Evolutionary conservation across 345 rosid genomes (phyloP).

Genomic region (Arabis hirsuta): DNA sequence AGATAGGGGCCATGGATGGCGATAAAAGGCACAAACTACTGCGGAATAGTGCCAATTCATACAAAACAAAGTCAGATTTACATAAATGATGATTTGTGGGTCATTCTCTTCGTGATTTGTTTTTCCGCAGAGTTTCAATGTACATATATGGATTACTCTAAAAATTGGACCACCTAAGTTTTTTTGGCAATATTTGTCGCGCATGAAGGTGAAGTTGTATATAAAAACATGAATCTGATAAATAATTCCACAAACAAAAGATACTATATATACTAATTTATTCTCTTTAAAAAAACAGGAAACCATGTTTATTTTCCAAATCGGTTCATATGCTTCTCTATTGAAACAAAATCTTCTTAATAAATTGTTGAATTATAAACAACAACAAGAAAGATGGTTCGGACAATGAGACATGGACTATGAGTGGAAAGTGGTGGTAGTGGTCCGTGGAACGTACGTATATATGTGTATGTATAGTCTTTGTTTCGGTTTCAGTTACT

Average conservation of each 20-base stretch:
- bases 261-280: neutral
- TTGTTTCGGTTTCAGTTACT: slow-evolving; percentile 41
- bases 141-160: slow-evolving; percentile 32
- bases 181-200: slow-evolving; percentile 35
- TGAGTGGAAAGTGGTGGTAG: slow-evolving; percentile 26
- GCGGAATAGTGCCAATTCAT: slow-evolving; percentile 34
- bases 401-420: slow-evolving; percentile 27
- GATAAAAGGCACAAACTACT: slow-evolving; percentile 24
- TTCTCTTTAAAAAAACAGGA: slow-evolving; percentile 6
- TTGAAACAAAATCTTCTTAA: neutral
- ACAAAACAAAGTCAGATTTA: slow-evolving; percentile 40
- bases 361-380: slow-evolving; percentile 28
- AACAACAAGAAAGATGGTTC: slow-evolving; percentile 7
- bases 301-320: slow-evolving; percentile 6
- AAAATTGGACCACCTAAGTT: slow-evolving; percentile 38
- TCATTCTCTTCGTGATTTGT: slow-evolving; percentile 27
- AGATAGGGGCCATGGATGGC: slow-evolving; percentile 17
- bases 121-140: slow-evolving; percentile 28
- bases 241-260: slow-evolving; percentile 4
- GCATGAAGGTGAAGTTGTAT: slow-evolving; percentile 23
- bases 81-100: slow-evolving; percentile 42
- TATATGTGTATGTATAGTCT: slow-evolving; percentile 22
- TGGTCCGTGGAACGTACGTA: slow-evolving; percentile 18
- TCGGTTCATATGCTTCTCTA: neutral
- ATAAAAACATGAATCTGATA: neutral